Evolutionary conservation across 495 filamentous ascomycete species (phyloP), one percentile per base, ranked within the genome.

Genomic region (Neurospora pannonica): DNA sequence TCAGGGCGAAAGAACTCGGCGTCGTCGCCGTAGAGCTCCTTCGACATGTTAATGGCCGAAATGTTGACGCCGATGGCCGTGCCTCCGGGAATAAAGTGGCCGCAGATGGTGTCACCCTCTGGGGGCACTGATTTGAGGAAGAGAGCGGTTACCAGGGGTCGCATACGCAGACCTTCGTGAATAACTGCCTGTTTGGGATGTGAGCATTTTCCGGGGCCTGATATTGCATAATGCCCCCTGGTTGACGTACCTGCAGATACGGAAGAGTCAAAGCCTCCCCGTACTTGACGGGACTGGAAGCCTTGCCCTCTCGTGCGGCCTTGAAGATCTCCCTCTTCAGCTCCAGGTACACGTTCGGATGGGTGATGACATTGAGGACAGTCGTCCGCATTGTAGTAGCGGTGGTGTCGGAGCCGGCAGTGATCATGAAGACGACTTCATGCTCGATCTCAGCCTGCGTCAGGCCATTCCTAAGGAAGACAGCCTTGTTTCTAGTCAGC

Each of bases 341-440:
- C 67, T 83, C 84, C n/a, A 81, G 77, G 73, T 89, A 89, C 1
- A 85, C 81, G 0, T 76, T 73, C 3, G 81, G 80, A 69, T 87
- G 79, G 6, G 81, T 78, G 38, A 89, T 77, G 31, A 91, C 78
- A 75, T 88, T 87, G 40, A 87, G 80, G 43, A 92, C 80, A 70
- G 90, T 82, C 4, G 83, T 83, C 43, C 87, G 86, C 78, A 92
- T 86, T 21, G 87, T 84, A 4, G 87, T 88, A 0, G 89, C 88
- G 0, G 89, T 91, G 2, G 89, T 90, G 73, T 92, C 90, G 11
- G 87, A 86, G 7, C 89, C 90, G 0, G 90, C 90, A 3, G 90
- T n/a, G 72, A 87, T 82, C 74, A 85, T 83, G n/a, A 83, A 78
- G 15, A 85, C 72, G 11, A 81, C 81, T 73, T 87, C 84, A n/a